These are phyloP conservation scores for Neurospora sp. DNA, from an alignment of 495 filamentous ascomycete species.

Conservation along the genomic window DNA sequence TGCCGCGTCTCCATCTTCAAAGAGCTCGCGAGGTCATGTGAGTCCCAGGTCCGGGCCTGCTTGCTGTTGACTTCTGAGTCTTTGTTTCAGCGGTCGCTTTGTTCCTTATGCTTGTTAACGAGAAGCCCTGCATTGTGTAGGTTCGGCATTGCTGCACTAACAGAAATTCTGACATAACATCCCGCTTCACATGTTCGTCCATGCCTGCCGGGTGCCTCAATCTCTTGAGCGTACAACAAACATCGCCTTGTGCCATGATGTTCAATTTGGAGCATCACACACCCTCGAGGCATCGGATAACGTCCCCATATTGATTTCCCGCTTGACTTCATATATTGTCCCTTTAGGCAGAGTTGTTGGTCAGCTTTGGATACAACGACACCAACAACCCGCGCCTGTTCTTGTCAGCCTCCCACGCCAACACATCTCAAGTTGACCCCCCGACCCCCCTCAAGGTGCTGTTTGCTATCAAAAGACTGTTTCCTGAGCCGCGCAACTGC, in stretches of 20 bases:
- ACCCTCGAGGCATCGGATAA: neutral
- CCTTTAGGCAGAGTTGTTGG: neutral
- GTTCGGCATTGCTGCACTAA: neutral
- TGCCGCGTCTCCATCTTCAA: neutral
- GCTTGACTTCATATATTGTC: neutral
- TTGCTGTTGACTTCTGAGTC: neutral
- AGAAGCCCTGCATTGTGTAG: neutral
- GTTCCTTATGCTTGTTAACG: neutral
- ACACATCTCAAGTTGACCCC: neutral
- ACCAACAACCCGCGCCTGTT: neutral
- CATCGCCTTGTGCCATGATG: neutral
- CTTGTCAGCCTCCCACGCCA: neutral
- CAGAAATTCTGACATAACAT: neutral
- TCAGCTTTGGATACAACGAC: neutral
- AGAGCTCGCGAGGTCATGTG: neutral
- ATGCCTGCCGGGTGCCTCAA: neutral
- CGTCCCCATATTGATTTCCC: neutral
- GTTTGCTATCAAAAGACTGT: neutral
- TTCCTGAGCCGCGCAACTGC: neutral
- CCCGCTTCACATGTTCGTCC: neutral
- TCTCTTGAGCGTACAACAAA: neutral
- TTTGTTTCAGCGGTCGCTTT: neutral
- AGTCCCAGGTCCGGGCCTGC: neutral
- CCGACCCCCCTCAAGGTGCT: neutral
- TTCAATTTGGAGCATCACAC: neutral